phyloP scores from a whole-genome alignment of 768 basidiomycete species.

The Trametes cubensis region DNA sequence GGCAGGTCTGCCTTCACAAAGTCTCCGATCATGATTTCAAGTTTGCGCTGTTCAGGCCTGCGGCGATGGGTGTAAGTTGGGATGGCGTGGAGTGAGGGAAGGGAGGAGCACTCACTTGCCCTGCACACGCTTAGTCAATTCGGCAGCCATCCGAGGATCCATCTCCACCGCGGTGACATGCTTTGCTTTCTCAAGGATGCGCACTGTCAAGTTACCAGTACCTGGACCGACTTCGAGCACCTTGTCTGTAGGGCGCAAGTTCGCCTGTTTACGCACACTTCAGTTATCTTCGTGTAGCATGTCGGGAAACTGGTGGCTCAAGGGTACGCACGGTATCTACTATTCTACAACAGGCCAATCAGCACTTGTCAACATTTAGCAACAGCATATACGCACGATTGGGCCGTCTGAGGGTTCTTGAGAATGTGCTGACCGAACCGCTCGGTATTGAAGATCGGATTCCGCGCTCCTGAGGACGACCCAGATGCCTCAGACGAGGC shows the following conservation, averaged over 20 bases:
- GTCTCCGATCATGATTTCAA: conserved; percentile 95
- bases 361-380: too few species aligned
- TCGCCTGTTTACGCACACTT: conserved; percentile 56
- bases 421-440: conserved; percentile 97
- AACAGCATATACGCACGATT: conserved; percentile 60
- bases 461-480: conserved; percentile 52
- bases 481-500: conserved; percentile 48
- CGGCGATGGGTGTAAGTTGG: not conserved
- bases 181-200: conserved; percentile 91
- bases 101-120: conserved; percentile 78
- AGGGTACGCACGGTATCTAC: conserved; percentile 55
- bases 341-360: conserved; percentile 43
- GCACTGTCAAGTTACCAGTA: conserved; percentile 93
- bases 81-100: not conserved
- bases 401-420: conserved; percentile 89
- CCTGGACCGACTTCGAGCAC: conserved; percentile 98
- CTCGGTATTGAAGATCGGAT: conserved; percentile 93
- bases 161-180: conserved; percentile 94
- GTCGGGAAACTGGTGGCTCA: not conserved
- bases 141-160: conserved; percentile 99
- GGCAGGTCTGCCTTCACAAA: conserved; percentile 98
- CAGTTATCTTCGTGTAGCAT: not conserved
- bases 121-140: conserved; percentile 94
- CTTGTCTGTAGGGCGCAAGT: conserved; percentile 89
- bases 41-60: conserved; percentile 93